Evolutionary conservation across 2,329 filamentous ascomycete genomes (phyloP).

Genomic region (Cylindrodendrum hubeiense): DNA sequence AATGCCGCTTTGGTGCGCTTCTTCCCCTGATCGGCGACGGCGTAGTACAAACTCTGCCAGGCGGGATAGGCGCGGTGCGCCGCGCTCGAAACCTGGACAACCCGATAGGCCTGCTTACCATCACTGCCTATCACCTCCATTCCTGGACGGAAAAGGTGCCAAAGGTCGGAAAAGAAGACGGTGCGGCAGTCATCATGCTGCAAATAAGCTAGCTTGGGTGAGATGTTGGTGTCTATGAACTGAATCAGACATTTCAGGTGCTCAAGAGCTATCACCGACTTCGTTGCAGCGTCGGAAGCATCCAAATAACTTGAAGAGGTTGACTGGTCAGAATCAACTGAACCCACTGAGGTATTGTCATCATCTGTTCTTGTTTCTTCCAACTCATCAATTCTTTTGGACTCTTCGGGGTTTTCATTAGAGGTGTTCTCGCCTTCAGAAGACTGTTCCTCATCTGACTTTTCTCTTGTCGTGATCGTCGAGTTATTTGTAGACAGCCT

Average conservation of each 20-base stretch:
- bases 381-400: neutral
- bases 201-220: neutral
- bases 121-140: neutral
- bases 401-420: neutral
- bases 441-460: neutral
- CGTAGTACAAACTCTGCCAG: conserved; percentile 20
- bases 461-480: neutral
- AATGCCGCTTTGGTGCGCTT: neutral
- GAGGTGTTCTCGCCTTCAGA: neutral
- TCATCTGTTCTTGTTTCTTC: neutral
- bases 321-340: neutral
- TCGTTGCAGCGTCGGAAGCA: neutral
- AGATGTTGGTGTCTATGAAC: neutral
- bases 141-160: conserved; percentile 21
- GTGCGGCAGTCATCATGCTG: neutral
- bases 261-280: neutral
- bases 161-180: conserved; percentile 22
- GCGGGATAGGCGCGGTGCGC: conserved; percentile 17
- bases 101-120: conserved; percentile 18
- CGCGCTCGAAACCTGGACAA: neutral
- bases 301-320: too few species aligned
- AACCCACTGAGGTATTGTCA: neutral
- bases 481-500: neutral
- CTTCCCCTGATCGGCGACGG: neutral
- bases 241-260: conserved; percentile 8